Evolutionary conservation across 768 basidiomycete species (phyloP).

Genomic region (Hygrocybe punicea): DNA sequence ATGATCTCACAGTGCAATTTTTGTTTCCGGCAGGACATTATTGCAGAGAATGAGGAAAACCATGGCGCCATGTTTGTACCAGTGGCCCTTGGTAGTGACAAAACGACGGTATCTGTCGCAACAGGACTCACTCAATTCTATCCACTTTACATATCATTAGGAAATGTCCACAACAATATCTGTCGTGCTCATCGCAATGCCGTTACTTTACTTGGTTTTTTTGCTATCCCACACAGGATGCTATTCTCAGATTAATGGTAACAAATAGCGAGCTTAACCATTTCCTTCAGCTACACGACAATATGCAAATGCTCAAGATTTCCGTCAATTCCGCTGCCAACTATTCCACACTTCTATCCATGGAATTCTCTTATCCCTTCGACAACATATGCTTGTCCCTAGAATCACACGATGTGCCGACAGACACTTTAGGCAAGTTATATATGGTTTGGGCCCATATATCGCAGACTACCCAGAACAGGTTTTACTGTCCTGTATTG

Average conservation of each 20-base stretch:
- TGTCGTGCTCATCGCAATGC: slow-evolving; percentile 32
- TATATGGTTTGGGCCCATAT: slow-evolving; percentile 35
- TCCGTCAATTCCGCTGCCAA: slow-evolving; percentile 27
- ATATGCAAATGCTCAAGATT: slow-evolving; percentile 16
- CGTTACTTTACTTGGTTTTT: slow-evolving; percentile 27
- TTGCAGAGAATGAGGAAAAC: slow-evolving; percentile 11
- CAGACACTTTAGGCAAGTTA: slow-evolving; percentile 25
- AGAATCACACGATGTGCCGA: slow-evolving; percentile 26
- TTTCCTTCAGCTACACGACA: background rate
- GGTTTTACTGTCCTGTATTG: slow-evolving; percentile 28
- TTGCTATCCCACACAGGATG: slow-evolving; percentile 30
- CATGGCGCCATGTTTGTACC: slow-evolving; percentile 32
- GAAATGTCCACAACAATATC: slow-evolving; percentile 31
- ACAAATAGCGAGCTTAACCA: background rate
- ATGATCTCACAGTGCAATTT: no score
- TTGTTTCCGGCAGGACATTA: slow-evolving; percentile 8
- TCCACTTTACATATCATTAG: slow-evolving; percentile 34
- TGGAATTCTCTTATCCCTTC: slow-evolving; percentile 19
- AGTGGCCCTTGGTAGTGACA: slow-evolving; percentile 37
- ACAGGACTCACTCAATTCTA: slow-evolving; percentile 38
- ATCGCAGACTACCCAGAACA: slow-evolving; percentile 44
- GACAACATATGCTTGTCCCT: slow-evolving; percentile 25
- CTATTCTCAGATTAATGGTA: background rate
- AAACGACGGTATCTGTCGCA: slow-evolving; percentile 38
- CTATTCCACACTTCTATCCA: slow-evolving; percentile 31